phyloP scores from a whole-genome alignment of 2,329 filamentous ascomycete species.

The Aureobasidium sp. region DNA sequence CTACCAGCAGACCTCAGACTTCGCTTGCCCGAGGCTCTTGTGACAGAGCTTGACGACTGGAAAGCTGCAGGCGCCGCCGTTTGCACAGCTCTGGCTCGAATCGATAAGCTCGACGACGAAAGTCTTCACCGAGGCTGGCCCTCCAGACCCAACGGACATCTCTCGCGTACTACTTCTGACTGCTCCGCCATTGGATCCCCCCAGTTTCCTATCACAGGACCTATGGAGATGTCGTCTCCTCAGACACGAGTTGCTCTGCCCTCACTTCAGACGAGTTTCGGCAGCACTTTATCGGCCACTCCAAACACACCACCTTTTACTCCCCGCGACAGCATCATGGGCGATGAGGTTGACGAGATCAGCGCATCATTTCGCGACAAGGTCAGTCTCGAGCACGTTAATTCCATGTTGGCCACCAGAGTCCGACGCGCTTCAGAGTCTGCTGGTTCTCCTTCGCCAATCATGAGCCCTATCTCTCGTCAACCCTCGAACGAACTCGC shows the following conservation, averaged over 20 bases:
- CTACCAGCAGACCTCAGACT: constrained; percentile 31
- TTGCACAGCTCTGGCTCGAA: constrained; percentile 32
- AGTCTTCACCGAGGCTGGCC: constrained; percentile 27
- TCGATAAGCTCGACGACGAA: constrained; percentile 26
- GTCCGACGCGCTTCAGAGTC: neutral
- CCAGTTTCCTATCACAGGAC: neutral
- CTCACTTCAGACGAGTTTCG: neutral
- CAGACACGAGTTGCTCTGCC: neutral
- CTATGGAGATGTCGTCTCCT: neutral
- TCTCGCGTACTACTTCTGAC: constrained; percentile 10
- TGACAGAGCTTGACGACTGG: constrained; percentile 29
- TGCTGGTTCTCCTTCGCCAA: neutral
- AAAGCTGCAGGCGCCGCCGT: constrained; percentile 39
- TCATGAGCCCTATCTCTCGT: neutral
- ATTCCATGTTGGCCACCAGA: constrained; percentile 16
- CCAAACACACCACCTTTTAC: constrained; percentile 28
- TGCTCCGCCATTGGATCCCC: constrained; percentile 1
- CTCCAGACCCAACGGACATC: constrained; percentile 15
- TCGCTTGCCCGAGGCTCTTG: constrained; percentile 30
- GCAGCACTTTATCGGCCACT: neutral
- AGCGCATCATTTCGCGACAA: constrained; percentile 16
- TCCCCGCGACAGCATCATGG: constrained; percentile 20
- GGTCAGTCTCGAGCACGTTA: constrained; percentile 18
- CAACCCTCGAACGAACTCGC: neutral
- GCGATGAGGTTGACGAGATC: constrained; percentile 14